Base-by-base conservation (phyloP, 352 stramenopile species). In the Thalassiosira delicatula region DNA sequence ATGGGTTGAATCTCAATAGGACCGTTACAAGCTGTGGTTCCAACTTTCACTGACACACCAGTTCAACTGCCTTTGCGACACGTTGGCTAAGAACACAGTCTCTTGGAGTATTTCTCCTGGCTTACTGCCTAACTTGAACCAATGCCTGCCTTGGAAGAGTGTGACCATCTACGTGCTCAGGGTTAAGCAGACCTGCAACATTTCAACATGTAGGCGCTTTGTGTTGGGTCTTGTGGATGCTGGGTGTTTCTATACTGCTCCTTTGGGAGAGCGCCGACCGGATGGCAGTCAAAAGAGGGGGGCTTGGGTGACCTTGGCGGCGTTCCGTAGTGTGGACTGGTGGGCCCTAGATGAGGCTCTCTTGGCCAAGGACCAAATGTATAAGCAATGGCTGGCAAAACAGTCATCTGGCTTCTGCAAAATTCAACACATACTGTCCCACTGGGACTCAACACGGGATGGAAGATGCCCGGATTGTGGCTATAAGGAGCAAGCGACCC, bases 41-140 rank as follows among this genome's bases (percentile, higher is more conserved):
- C 3, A 62, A 21, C 54, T 42, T 8, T 51, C 30, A 14, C 19
- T 40, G 3, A 14, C 9, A 21, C 33, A 54, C 12, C 37, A 49
- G 14, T 17, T 70, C 3, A 54, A 25, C n/a, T 70, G 62, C 33
- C 7, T 59, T 2, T 70, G 62, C 19, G 35, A 70, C 35, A 25
- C 21, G 3, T 9, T 30, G 2, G 62, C 62, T 9, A 70, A 70
- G 25, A 37, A 3, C n/a, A n/a, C n/a, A n/a, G n/a, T n/a, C n/a
- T n/a, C n/a, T n/a, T n/a, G n/a, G 11, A 21, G 33, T 35, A 21
- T 70, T 4, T 19, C 25, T 3, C 8, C 3, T 9, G 5, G 14
- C 27, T 30, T 44, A 7, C 2, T 3, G 1, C 25, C n/a, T 3
- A 23, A 30, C 1, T 8, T 11, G 4, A 5, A 14, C 30, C 3